Percentiles rank a stretch among this genome's conserved stretches.
Evolutionary conservation across 306 rosid species (phyloP).

Genomic region (Castanopsis chinensis): DNA sequence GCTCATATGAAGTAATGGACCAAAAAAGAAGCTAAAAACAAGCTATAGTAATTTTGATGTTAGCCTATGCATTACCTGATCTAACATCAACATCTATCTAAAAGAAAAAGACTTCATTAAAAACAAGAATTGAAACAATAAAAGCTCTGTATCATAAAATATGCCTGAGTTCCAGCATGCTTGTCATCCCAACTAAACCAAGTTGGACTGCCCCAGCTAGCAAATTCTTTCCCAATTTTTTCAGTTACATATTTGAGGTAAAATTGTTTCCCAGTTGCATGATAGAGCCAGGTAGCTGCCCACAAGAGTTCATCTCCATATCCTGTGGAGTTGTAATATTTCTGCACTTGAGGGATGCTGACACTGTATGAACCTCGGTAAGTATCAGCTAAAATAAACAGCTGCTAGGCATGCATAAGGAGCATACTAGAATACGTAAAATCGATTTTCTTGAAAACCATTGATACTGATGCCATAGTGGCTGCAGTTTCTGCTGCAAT

Average conservation of each 20-base stretch:
- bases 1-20: neutral
- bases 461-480: conserved; percentile 70
- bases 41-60: neutral
- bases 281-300: conserved; percentile 70
- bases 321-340: conserved; percentile 69
- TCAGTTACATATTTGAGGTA: conserved; percentile 58
- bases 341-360: conserved; percentile 62
- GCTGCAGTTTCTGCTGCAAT: conserved; percentile 81
- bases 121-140: neutral
- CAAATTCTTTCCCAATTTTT: conserved; percentile 41
- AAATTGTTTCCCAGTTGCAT: conserved; percentile 54
- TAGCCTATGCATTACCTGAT: neutral
- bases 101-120: neutral
- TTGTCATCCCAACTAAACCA: conserved; percentile 90
- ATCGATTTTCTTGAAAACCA: conserved; percentile 48
- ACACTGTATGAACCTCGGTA: conserved; percentile 58
- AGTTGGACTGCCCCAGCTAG: conserved; percentile 41
- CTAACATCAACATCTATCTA: neutral
- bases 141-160: neutral
- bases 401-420: conserved; percentile 50
- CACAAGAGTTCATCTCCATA: conserved; percentile 78
- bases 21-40: neutral
- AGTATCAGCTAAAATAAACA: conserved; percentile 63
- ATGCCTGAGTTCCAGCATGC: conserved; percentile 66
- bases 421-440: conserved; percentile 48